Conservation (phyloP, 106 monocot genomes). For the Acorus calamus region DNA sequence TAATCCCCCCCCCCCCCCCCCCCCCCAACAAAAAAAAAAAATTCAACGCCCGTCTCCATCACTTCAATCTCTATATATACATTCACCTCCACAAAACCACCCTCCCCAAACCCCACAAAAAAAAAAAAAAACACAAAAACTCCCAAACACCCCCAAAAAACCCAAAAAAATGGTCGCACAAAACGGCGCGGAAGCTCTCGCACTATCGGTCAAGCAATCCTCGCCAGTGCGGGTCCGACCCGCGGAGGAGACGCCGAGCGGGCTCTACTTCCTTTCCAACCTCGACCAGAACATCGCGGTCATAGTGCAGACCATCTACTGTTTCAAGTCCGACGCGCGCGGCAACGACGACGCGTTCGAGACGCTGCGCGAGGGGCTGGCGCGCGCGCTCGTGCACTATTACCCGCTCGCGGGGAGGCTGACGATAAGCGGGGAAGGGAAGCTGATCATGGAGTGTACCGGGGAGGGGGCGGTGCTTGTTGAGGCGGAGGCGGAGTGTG, state of each 20-base stretch:
- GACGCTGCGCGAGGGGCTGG: slow-evolving; percentile 33
- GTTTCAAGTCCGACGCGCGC: slow-evolving; percentile 31
- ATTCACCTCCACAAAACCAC: too few species aligned
- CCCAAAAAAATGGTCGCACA: too few species aligned
- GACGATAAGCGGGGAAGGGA: slow-evolving; percentile 53
- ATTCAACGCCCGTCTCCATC: too few species aligned
- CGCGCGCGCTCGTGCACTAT: slow-evolving; percentile 61
- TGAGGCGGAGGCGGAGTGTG: slow-evolving; percentile 63
- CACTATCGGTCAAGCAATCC: slow-evolving; percentile 16
- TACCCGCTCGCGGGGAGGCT: slow-evolving; percentile 74
- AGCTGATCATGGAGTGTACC: slow-evolving; percentile 61
- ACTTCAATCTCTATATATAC: too few species aligned
- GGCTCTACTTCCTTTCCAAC: slow-evolving; percentile 69
- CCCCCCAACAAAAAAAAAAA: too few species aligned
- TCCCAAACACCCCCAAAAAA: too few species aligned
- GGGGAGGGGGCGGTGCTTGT: slow-evolving; percentile 72
- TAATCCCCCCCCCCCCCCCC: too few species aligned
- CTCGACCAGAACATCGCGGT: slow-evolving; percentile 90
- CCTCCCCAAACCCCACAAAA: too few species aligned
- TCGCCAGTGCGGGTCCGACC: slow-evolving; percentile 48
- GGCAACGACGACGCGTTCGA: slow-evolving; percentile 24
- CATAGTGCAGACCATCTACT: slow-evolving; percentile 69
- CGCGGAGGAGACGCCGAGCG: slow-evolving; percentile 26
- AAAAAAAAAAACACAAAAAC: too few species aligned
- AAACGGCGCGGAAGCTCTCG: too few species aligned